Evolutionary conservation across 2,329 filamentous ascomycete genomes (phyloP).

Genomic region (Aspergillus sp.): DNA sequence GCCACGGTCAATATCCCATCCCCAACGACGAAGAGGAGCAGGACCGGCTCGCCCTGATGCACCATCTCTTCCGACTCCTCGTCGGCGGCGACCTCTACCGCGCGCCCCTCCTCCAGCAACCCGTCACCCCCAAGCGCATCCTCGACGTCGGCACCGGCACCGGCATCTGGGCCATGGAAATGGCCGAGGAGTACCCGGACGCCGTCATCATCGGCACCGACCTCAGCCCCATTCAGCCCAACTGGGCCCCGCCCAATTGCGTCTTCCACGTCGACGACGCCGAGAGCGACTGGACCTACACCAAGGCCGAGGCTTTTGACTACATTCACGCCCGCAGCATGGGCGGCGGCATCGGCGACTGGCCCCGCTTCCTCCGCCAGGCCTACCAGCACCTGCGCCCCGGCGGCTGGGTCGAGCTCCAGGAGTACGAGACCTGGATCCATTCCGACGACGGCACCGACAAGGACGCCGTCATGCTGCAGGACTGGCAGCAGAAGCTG

Average conservation of each 20-base stretch:
- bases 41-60: constrained; percentile 40
- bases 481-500: constrained; percentile 31
- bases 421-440: constrained; percentile 31
- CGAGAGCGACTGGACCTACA: constrained; percentile 41
- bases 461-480: constrained; percentile 20
- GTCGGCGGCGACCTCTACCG: constrained; percentile 37
- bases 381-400: constrained; percentile 32
- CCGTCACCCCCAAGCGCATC: constrained; percentile 20
- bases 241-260: constrained; percentile 50
- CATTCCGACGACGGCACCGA: constrained; percentile 34
- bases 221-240: constrained; percentile 36
- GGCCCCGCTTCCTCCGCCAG: constrained; percentile 29
- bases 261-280: constrained; percentile 49
- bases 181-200: constrained; percentile 39
- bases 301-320: constrained; percentile 38
- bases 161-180: constrained; percentile 42
- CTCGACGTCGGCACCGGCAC: constrained; percentile 36
- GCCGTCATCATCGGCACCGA: constrained; percentile 37
- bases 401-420: constrained; percentile 37
- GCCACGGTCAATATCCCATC: constrained; percentile 41
- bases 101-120: constrained; percentile 32
- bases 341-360: constrained; percentile 38
- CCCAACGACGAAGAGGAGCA: constrained; percentile 47
- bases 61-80: constrained; percentile 39
- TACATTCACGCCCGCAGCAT: constrained; percentile 39